A percentile compares a stretch with the other conserved stretches of the same genome.
Evolutionary conservation across 2,329 filamentous ascomycete species (phyloP).

Genomic region (Fusarium heterosporum): DNA sequence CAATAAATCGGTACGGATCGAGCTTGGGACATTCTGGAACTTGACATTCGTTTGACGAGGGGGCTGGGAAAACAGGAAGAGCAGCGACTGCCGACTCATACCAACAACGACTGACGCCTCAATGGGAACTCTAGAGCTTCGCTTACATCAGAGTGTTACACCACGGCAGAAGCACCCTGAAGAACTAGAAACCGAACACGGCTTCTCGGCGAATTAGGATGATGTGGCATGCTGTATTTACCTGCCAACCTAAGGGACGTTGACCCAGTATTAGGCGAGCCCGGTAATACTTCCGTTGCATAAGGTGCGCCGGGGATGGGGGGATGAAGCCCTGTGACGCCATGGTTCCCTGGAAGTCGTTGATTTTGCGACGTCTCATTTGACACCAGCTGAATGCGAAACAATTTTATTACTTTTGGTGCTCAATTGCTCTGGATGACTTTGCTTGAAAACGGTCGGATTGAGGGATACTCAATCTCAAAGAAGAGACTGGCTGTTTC

Average conservation of each 20-base stretch:
- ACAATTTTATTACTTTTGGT: conserved; percentile 30
- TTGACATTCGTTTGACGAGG: conserved; percentile 18
- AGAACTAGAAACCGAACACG: neutral
- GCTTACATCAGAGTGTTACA: neutral
- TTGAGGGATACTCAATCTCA: neutral
- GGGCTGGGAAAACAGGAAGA: neutral
- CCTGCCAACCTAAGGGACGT: conserved; percentile 26
- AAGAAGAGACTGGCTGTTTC: neutral
- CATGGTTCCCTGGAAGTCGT: conserved; percentile 27
- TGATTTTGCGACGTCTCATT: conserved; percentile 37
- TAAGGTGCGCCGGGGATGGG: conserved; percentile 24
- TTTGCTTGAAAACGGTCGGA: conserved; percentile 6
- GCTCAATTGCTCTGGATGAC: conserved; percentile 8
- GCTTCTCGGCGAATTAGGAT: conserved; percentile 21
- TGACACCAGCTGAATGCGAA: conserved; percentile 42
- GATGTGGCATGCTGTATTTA: conserved; percentile 12
- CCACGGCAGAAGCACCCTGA: neutral
- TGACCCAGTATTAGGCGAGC: conserved; percentile 40
- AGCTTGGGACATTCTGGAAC: conserved; percentile 29
- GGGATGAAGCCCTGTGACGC: conserved; percentile 22
- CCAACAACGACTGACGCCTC: neutral
- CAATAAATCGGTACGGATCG: conserved; percentile 35
- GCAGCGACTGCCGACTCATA: neutral
- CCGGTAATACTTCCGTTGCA: conserved; percentile 39
- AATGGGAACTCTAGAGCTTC: neutral